Evolutionary conservation across 1,284 basidiomycete genomes (phyloP), one percentile per base, ranked within the genome.

Genomic region (Puccinia triticina): DNA sequence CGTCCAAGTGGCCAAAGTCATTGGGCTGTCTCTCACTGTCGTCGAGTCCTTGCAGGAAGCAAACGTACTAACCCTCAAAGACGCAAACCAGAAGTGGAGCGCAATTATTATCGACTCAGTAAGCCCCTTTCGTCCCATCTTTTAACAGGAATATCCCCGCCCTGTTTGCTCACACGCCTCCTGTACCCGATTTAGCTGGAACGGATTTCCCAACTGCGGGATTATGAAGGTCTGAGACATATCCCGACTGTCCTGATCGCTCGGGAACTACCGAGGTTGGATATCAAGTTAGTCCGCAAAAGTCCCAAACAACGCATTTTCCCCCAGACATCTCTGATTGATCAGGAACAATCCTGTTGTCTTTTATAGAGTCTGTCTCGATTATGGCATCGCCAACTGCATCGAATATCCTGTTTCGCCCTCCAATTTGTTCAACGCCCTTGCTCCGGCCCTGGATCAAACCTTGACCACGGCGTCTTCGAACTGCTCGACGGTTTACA

Each of bases 211-310:
- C 91, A 91, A 85, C 90, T 99, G 84, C 90, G 96, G 78, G 95
- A 96, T 85, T 91, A 94, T 84, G 97, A 99, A 86, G 94, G 98
- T 86, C 89, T 99, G 82, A 91, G 96, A 75, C 98, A 98, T 87
- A 97, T 99, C 84, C 97, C 97, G 0, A 93, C 98, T 84, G 95
- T 98, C 23, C 90, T 99, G n/a, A 90, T 99, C 59, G 92, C 94
- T 11, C 93, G 94, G 2, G 84, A 86, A 74, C 85, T 86, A 10
- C 86, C 85, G n/a, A 84, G 85, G 73, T 84, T 87, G 81, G 85
- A 87, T 73, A 84, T 87, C 83, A 87, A 86, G 71, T 82, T 26
- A 80, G 69, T 72, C 26, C 18, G 16, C 59, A 3, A 59, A 29
- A 8, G 16, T 59, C 26, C 29, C 57, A 59, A 40, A 16, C 75